Base-by-base conservation (phyloP, 2,329 filamentous ascomycete genomes). In the Rachicladosporium sp. region DNA sequence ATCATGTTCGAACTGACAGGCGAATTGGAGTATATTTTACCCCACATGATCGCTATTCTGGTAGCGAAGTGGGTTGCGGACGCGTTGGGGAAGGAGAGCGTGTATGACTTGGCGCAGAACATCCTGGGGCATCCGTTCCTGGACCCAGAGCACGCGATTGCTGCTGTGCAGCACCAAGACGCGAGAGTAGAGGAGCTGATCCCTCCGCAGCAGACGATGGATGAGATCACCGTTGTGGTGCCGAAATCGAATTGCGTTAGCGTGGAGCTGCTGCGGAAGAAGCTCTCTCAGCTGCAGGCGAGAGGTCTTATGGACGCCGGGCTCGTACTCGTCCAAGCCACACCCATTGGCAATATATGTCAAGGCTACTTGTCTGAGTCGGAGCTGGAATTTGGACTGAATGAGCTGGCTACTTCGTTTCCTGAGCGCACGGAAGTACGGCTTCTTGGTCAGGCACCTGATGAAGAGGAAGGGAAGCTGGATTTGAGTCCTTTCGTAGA, bases 1-100 rank as follows among this genome's bases (percentile, higher is more conserved):
- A 74, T 76, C 54, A 76, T 76, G 71, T 76, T 76, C 53, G 72
- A 74, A 51, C 61, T 77, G 6, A 76, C 73, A 0, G 73, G 73
- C 31, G 71, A 75, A 47, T 63, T 76, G 6, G 67, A 72, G 43
- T 76, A 74, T 52, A 66, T 72, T 7, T 59, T 74, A 1, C 71
- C 73, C 8, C 68, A 73, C 45, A 76, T 76, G 71, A 64, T 74
- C 13, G 71, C 73, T 5, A 76, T 77, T 41, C 60, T 77, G 4
- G 65, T 73, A 0, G 70, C 72, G 0, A 76, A 76, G 54, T 77
- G 71, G 71, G 64, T 69, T 4, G 72, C 73, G 1, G 73, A 77
- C 50, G 60, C 63, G 3, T 61, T 77, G 11, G 68, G 67, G 35
- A 55, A 56, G 15, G 69, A 75, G 45, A 60, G 70, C 13, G 70